Percentiles rank a stretch among this genome's conserved stretches.
phyloP scores from a whole-genome alignment of 116 monocot species.

The Phalaenopsis hybrid region DNA sequence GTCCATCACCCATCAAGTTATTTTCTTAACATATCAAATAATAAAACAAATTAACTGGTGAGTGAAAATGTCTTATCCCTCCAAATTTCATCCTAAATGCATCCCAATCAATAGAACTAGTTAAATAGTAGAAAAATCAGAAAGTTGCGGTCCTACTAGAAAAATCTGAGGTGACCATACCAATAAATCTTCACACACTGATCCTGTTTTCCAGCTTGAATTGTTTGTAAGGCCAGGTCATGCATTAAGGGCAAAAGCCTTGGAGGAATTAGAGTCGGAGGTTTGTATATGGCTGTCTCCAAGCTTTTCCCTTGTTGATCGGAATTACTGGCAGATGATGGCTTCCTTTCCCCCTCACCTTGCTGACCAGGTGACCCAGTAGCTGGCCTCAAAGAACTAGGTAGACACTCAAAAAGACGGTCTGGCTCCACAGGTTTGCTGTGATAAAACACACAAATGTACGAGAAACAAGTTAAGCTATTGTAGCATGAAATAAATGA shows the following conservation, averaged over 20 bases:
- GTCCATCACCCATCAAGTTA: neutral
- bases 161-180: conserved; percentile 15
- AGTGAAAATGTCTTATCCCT: neutral
- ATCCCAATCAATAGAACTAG: neutral
- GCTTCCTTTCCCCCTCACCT: conserved; percentile 29
- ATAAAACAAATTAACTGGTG: neutral
- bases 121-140: neutral
- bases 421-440: conserved; percentile 75
- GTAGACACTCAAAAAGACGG: conserved; percentile 63
- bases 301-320: conserved; percentile 43
- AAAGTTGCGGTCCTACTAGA: neutral
- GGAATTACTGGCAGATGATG: conserved; percentile 18
- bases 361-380: conserved; percentile 35
- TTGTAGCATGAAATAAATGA: neutral
- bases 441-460: conserved; percentile 10
- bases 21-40: neutral
- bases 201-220: conserved; percentile 58
- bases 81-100: neutral
- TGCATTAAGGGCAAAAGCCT: conserved; percentile 67
- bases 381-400: conserved; percentile 52
- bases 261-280: conserved; percentile 75
- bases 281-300: conserved; percentile 51
- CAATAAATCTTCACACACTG: conserved; percentile 65
- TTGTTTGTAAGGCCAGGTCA: conserved; percentile 70
- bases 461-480: neutral